A percentile compares a stretch with the other conserved stretches of the same genome.
These are phyloP conservation scores for Ophiostoma sp. DNA, from an alignment of 2,329 filamentous ascomycete genomes.

Conservation along the genomic window DNA sequence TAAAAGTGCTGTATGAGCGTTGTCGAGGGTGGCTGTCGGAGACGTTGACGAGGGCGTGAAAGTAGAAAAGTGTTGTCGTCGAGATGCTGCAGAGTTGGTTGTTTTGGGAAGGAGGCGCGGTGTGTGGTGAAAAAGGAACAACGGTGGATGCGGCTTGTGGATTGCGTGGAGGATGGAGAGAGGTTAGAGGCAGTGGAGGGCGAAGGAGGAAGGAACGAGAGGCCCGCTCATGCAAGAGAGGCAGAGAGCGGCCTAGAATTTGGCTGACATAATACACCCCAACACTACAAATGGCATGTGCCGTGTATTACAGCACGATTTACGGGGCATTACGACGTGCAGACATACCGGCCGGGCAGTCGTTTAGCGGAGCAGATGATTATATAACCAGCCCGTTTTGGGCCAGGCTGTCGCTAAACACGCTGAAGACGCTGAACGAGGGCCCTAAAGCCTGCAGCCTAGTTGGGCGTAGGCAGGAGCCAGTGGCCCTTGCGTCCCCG, in stretches of 20 bases:
- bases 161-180: slow-evolving; percentile 18
- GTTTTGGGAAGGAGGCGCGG: slow-evolving; percentile 15
- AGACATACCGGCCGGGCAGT: not conserved
- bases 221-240: not conserved
- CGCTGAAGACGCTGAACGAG: not conserved
- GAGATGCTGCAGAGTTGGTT: slow-evolving; percentile 10
- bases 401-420: not conserved
- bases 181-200: not conserved
- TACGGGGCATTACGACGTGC: slow-evolving; percentile 7
- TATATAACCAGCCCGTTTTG: not conserved
- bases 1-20: not conserved
- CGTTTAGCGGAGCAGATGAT: not conserved
- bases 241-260: too few species aligned
- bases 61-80: slow-evolving; percentile 3
- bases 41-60: slow-evolving; percentile 6
- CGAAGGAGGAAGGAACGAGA: slow-evolving; percentile 6
- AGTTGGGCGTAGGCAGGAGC: not conserved
- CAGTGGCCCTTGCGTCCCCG: not conserved
- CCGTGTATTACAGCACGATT: not conserved
- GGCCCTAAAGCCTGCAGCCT: not conserved
- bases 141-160: slow-evolving; percentile 12
- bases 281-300: not conserved
- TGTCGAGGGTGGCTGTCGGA: not conserved
- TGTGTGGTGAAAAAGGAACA: slow-evolving; percentile 17
- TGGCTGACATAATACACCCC: too few species aligned